phyloP scores from a whole-genome alignment of 306 rosid species.

The Alnus glutinosa region DNA sequence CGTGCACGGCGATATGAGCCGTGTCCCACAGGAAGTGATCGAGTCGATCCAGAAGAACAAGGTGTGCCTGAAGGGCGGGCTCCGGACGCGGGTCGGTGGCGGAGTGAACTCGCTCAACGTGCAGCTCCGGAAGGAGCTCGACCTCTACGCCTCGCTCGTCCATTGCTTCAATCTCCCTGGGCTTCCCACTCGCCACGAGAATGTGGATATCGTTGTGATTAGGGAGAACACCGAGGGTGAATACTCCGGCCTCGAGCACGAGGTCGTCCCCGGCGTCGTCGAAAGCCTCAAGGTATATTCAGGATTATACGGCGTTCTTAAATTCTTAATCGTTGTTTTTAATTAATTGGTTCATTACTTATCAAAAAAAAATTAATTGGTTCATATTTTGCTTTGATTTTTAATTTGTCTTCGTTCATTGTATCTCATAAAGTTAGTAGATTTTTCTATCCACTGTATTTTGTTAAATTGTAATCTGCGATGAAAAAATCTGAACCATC shows the following conservation, averaged over 20 bases:
- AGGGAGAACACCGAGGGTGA: slow-evolving; percentile 91
- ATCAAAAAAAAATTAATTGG: neutral
- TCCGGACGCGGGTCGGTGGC: slow-evolving; percentile 78
- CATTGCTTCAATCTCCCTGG: slow-evolving; percentile 76
- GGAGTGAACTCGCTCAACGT: slow-evolving; percentile 80
- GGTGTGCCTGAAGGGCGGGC: slow-evolving; percentile 83
- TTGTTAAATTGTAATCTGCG: too few species aligned
- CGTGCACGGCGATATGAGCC: slow-evolving; percentile 64
- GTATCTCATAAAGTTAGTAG: neutral
- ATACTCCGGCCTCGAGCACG: slow-evolving; percentile 84
- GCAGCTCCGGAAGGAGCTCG: slow-evolving; percentile 78
- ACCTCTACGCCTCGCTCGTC: slow-evolving; percentile 82
- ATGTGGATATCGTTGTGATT: slow-evolving; percentile 82
- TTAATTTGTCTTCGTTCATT: neutral
- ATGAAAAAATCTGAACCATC: too few species aligned
- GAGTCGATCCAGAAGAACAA: slow-evolving; percentile 82
- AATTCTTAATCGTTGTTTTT: too few species aligned
- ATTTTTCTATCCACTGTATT: too few species aligned
- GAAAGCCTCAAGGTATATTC: slow-evolving; percentile 80
- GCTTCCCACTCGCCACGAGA: slow-evolving; percentile 62
- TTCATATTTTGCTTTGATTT: neutral
- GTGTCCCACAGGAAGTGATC: slow-evolving; percentile 60
- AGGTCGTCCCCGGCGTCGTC: slow-evolving; percentile 91
- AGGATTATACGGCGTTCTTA: too few species aligned
- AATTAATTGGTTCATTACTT: neutral